A percentile compares a stretch with the other conserved stretches of the same genome.
These are phyloP conservation scores for Elaeis oleifera DNA, from an alignment of 202 grass and related monocot genomes.

Conservation along the genomic window DNA sequence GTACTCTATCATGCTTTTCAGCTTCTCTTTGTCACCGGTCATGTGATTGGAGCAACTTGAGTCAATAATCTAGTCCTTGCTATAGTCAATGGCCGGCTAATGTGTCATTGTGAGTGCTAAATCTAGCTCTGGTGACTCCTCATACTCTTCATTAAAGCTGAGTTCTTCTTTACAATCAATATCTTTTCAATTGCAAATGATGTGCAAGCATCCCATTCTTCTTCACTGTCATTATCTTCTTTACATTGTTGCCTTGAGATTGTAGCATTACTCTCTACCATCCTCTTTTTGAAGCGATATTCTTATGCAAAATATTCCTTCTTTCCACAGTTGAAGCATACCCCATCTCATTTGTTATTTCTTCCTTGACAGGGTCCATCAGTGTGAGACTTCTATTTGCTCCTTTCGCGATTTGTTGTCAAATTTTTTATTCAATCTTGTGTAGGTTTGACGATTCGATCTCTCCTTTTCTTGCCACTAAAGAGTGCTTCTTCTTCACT, in stretches of 20 bases:
- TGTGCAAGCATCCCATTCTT: slow-evolving; percentile 1
- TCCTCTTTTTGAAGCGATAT: too few relatives aligned
- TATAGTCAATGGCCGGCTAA: too few relatives aligned
- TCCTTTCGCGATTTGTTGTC: too few relatives aligned
- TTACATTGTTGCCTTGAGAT: background rate
- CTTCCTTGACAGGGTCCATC: too few relatives aligned
- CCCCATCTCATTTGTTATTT: too few relatives aligned
- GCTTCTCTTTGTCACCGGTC: background rate
- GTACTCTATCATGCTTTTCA: background rate
- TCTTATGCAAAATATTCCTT: too few relatives aligned
- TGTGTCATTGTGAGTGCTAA: background rate
- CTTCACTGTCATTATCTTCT: background rate
- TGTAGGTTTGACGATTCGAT: too few relatives aligned
- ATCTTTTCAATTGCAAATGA: background rate
- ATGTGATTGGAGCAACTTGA: slow-evolving; percentile 21
- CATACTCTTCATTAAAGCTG: background rate
- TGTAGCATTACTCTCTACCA: background rate
- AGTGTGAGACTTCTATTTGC: too few relatives aligned
- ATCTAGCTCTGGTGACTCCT: too few relatives aligned
- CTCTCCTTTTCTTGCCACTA: background rate
- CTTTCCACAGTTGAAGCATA: too few relatives aligned
- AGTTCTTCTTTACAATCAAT: too few relatives aligned
- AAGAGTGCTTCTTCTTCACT: background rate
- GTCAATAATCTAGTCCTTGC: background rate
- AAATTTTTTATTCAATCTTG: too few relatives aligned